Evolutionary conservation across 305 asterid species (phyloP).

Genomic region (Fraxinus latifolia): DNA sequence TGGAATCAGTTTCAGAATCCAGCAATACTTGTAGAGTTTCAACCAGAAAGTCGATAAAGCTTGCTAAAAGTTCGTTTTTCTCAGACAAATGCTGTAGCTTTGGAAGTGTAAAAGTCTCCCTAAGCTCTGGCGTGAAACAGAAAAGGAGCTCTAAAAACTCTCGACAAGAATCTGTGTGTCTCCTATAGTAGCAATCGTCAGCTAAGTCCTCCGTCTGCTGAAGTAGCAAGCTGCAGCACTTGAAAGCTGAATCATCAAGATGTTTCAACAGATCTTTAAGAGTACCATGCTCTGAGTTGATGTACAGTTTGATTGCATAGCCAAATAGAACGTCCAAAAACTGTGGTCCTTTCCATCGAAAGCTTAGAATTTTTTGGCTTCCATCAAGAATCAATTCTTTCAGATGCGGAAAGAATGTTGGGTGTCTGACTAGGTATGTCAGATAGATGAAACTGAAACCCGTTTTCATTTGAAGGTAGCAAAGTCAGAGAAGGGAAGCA

Average conservation of each 20-base stretch:
- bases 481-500: background rate
- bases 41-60: background rate
- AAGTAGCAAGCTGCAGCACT: background rate
- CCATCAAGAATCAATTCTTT: background rate
- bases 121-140: background rate
- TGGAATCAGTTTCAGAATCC: background rate
- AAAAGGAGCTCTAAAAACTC: background rate
- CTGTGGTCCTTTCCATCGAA: background rate
- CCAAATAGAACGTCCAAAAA: background rate
- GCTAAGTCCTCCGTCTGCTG: background rate
- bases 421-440: background rate
- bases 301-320: background rate
- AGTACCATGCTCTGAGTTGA: background rate
- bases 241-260: background rate
- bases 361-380: background rate
- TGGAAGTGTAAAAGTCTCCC: background rate
- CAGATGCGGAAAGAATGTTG: background rate
- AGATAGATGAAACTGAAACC: background rate
- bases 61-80: background rate
- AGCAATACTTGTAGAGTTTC: background rate
- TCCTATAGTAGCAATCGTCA: background rate
- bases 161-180: background rate
- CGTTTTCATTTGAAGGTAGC: background rate
- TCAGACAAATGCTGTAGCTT: background rate
- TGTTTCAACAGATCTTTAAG: background rate